phyloP scores from a whole-genome alignment of 768 basidiomycete species.

The Rhizopogon roseolus region DNA sequence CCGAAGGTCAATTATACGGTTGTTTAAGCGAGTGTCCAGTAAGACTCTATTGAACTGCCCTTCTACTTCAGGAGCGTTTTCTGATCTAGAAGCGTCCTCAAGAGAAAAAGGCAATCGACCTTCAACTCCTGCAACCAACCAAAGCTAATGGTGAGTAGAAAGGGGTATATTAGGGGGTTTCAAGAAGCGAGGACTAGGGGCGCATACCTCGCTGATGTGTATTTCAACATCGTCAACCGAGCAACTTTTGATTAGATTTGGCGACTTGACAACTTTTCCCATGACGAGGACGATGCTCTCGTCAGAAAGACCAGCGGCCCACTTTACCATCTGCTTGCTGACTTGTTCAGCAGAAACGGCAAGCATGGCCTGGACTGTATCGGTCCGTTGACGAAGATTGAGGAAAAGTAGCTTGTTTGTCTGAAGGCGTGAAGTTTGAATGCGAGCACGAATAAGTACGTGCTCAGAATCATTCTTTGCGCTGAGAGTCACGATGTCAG shows the following conservation, averaged over 20 bases:
- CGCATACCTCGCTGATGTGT: constrained; percentile 69
- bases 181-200: neutral
- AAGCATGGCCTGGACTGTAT: constrained; percentile 85
- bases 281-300: constrained; percentile 93
- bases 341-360: constrained; percentile 66
- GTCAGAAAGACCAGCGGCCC: constrained; percentile 68
- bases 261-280: constrained; percentile 73
- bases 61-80: constrained; percentile 59
- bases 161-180: neutral
- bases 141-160: constrained; percentile 45
- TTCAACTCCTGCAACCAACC: constrained; percentile 79
- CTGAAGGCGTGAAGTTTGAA: constrained; percentile 89
- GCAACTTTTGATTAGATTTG: constrained; percentile 87
- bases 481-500: constrained; percentile 61
- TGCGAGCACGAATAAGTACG: constrained; percentile 82
- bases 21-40: constrained; percentile 91
- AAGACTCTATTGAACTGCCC: constrained; percentile 76
- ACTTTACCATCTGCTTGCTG: constrained; percentile 98
- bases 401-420: constrained; percentile 96
- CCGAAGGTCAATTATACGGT: constrained; percentile 89
- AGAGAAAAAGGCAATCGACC: constrained; percentile 82
- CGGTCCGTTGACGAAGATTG: constrained; percentile 81
- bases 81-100: constrained; percentile 87
- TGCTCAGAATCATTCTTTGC: constrained; percentile 61
- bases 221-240: constrained; percentile 86